Evolutionary conservation across 2,329 filamentous ascomycete genomes (phyloP).

Genomic region (Talaromyces marneffei): DNA sequence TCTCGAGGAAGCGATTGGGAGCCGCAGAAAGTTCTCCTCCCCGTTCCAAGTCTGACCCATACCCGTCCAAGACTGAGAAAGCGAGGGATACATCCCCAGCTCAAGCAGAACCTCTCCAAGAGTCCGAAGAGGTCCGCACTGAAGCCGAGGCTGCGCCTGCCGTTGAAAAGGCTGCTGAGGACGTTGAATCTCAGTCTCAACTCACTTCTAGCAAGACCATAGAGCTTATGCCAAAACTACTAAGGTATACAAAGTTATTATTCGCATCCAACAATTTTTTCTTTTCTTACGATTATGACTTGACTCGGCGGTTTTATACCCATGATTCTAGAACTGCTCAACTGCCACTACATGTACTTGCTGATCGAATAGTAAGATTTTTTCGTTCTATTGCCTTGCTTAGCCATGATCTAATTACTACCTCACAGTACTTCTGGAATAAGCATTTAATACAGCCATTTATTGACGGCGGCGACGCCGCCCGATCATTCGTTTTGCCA

Average conservation of each 20-base stretch:
- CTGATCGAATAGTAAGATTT: slow-evolving; percentile 59
- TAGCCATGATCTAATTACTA: slow-evolving; percentile 7
- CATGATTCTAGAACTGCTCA: slow-evolving; percentile 40
- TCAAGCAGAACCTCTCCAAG: background rate
- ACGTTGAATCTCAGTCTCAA: slow-evolving; percentile 12
- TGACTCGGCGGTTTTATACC: slow-evolving; percentile 61
- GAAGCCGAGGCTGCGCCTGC: slow-evolving; percentile 7
- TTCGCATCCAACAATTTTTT: slow-evolving; percentile 85
- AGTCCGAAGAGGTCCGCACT: background rate
- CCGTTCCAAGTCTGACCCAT: slow-evolving; percentile 6
- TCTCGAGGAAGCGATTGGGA: slow-evolving; percentile 77
- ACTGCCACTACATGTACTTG: slow-evolving; percentile 63
- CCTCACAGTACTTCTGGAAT: slow-evolving; percentile 79
- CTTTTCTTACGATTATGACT: slow-evolving; percentile 90
- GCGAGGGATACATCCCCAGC: background rate
- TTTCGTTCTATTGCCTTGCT: background rate
- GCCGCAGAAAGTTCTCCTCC: slow-evolving; percentile 46
- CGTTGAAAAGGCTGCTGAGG: slow-evolving; percentile 14
- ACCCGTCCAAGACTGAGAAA: background rate
- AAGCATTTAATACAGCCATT: slow-evolving; percentile 67
- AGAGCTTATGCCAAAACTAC: slow-evolving; percentile 70
- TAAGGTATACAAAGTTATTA: slow-evolving; percentile 76
- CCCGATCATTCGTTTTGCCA: slow-evolving; percentile 67
- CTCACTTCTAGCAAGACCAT: slow-evolving; percentile 38
- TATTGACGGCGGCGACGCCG: slow-evolving; percentile 55